Evolutionary conservation across 257 asterid species (phyloP), one percentile per base, ranked within the genome.

Genomic region (Salvia hispanica): DNA sequence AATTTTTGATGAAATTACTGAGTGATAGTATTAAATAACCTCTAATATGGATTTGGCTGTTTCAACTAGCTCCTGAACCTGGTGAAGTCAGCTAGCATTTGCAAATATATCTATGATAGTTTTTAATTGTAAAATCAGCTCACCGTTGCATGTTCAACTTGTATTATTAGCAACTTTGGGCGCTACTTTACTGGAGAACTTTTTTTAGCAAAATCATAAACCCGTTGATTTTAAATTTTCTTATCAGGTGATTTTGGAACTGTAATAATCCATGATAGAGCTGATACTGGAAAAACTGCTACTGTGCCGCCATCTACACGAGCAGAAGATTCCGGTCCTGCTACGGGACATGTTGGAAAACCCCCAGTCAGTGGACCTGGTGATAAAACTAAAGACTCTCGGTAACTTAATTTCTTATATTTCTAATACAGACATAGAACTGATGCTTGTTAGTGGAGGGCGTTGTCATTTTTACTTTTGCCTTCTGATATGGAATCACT

Each of bases 231-330:
- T 18, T 28, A 55, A 59, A 46, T 43, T 40, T 70, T 74, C 62
- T 71, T 66, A 55, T 66, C 82, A 93, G 99, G 89, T 86, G 97
- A 88, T 74, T 88, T 84, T 80, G 95, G 97, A 73, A 93, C 99
- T 8, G 77, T 93, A 55, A 70, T 90, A 76, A 76, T 88, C 75
- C 92, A 78, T 76, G 91, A 84, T 66, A 83, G 78, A 69, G 74
- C 37, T 66, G 94, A 85, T 54, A 72, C 39, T 39, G 78, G 69
- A 51, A 79, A 64, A 72, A 66, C 88, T 51, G 82, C 78, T 77
- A 62, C 72, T 39, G 77, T 43, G 59, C 66, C 77, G 52, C 65
- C 74, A 37, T 62, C 78, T 54, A 51, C 78, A 60, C 76, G 80
- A 72, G 67, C 76, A 56, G 77, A 71, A 42, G 86, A 76, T 67